Conservation (phyloP, 2,329 filamentous ascomycete genomes). For the Macrophomina phaseolina region DNA sequence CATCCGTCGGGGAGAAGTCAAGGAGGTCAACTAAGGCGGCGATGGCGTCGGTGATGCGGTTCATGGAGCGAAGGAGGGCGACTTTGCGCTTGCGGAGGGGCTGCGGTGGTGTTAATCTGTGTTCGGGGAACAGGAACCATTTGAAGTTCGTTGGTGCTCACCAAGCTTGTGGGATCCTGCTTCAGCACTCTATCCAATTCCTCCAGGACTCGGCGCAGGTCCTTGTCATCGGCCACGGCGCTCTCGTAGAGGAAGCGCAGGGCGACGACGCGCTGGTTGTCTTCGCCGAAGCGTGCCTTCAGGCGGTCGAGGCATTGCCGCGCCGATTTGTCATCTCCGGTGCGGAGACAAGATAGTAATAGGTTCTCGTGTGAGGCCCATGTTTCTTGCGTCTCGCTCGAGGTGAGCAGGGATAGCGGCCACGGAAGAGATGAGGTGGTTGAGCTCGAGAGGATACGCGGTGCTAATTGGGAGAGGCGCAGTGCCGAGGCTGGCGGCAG, state of each 20-base stretch:
- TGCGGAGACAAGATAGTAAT: slow-evolving; percentile 80
- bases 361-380: slow-evolving; percentile 90
- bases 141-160: slow-evolving; percentile 50
- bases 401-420: slow-evolving; percentile 58
- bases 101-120: slow-evolving; percentile 49
- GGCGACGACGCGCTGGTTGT: slow-evolving; percentile 86
- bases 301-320: slow-evolving; percentile 76
- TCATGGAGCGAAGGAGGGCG: slow-evolving; percentile 77
- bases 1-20: slow-evolving; percentile 85
- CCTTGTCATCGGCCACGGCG: slow-evolving; percentile 72
- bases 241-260: slow-evolving; percentile 84
- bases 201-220: slow-evolving; percentile 72
- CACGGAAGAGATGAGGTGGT: slow-evolving; percentile 52
- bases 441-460: slow-evolving; percentile 45
- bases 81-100: slow-evolving; percentile 84
- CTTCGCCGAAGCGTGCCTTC: slow-evolving; percentile 77
- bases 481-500: slow-evolving; percentile 49
- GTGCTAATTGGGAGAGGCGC: slow-evolving; percentile 55
- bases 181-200: slow-evolving; percentile 79
- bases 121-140: too few species aligned
- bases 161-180: slow-evolving; percentile 79
- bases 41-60: slow-evolving; percentile 73
- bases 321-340: slow-evolving; percentile 80
- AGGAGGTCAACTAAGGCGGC: slow-evolving; percentile 75
- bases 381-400: slow-evolving; percentile 74